Evolutionary conservation across 2,329 filamentous ascomycete genomes (phyloP), one percentile per base, ranked within the genome.

Genomic region (Laburnicola sp.): DNA sequence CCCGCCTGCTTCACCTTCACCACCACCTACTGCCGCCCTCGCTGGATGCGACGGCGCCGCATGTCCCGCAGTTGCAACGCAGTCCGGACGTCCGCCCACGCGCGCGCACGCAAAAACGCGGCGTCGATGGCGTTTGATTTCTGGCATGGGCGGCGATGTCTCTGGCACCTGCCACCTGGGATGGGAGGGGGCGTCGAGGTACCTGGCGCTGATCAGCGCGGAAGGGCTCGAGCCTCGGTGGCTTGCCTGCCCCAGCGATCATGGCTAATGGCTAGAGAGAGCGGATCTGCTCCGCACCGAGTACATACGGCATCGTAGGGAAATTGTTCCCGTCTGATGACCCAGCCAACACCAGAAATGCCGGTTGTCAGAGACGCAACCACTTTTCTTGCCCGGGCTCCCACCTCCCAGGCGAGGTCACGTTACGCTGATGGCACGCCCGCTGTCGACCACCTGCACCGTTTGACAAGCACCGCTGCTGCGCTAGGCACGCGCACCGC

Each of bases 251-350:
- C 26, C 38, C 56, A 60, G 56, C 63, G 65, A 62, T 59, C 60
- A 66, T 62, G 60, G 53, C 49, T 37, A 34, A 34, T 45, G 43
- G 43, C 43, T 34, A 45, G 43, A 16, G 55, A 56, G 50, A 54
- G 61, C 59, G 50, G 58, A 62, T 64, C 54, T 62, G 58, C 65
- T 62, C 64, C 68, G 66, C 64, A 64, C 63, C 58, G 57, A 59
- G 62, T 57, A 59, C 16, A 16, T 16, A 16, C 16, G 16, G 16
- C 16, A 16, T 16, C 16, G 16, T 16, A 62, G 56, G 60, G 64
- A 63, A 61, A 59, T 61, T 57, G 60, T 63, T 59, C 59, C 66
- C 66, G 68, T 64, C 63, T 69, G 65, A 16, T 16, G 16, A 58
- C 48, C 48, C 57, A 50, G 58, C 53, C 55, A 60, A 54, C 48